Base-by-base conservation (phyloP, 352 stramenopile genomes). In the Pythium brachiatum region DNA sequence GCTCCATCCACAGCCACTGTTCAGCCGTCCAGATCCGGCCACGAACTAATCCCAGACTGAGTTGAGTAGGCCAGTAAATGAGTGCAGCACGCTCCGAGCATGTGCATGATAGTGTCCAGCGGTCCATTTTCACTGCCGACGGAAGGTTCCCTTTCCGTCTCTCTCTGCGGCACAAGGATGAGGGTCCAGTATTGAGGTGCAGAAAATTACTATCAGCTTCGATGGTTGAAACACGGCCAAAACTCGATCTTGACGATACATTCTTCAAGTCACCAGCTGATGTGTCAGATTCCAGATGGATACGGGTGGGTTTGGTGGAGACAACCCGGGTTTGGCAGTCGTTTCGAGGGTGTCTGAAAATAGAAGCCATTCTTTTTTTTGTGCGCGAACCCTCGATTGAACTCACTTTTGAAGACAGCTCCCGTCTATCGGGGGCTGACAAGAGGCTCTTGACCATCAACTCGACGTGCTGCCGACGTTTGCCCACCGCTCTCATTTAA, bases 311-410 rank as follows among this genome's bases (percentile, higher is more conserved):
- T 65, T 58, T 46, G 31, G 31, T 11, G 13, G 20, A 39, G 56
- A 52, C 43, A 54, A 59, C 58, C 58, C 58, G 39, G 60, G 60
- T 61, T 55, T 52, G 29, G 15, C 36, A 39, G 21, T 53, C 51
- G 51, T 66, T 66, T 66, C 60, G 32, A 32, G 2, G 26, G 9
- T 8, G 29, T 38, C 41, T 23, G 43, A 66, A 66, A 61, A 66
- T 66, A 66, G 60, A 66, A 66, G 29, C 52, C 39, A 56, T 66
- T 66, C 60, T 66, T 66, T 60, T 66, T 66, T 61, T 60, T 56
- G 51, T 32, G 23, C 32, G 13, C 44, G 52, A 53, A 52, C 60
- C 51, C 51, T 41, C 27, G 20, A 26, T 44, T 60, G 29, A 13
- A 50, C 60, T 51, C 43, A 52, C 27, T 43, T 55, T 66, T 65